Percentiles rank a stretch among this genome's conserved stretches.
Evolutionary conservation across 805 yeast genomes (phyloP).

Genomic region (Schwanniomyces yamadae): DNA sequence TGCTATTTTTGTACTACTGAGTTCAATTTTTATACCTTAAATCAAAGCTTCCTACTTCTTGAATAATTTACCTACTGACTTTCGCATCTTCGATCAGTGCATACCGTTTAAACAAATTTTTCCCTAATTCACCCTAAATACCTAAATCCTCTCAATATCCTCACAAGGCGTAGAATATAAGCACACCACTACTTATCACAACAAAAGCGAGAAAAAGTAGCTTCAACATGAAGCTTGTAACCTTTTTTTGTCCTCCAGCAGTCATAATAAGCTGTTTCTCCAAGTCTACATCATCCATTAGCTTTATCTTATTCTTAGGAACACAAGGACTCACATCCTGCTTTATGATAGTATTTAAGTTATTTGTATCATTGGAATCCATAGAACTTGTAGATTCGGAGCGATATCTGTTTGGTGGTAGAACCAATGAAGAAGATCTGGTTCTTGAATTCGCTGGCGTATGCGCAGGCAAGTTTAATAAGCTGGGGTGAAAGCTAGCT

Average conservation of each 20-base stretch:
- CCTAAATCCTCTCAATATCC: too few species aligned
- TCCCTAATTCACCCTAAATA: too few species aligned
- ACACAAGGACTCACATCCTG: conserved; percentile 9
- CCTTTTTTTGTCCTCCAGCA: conserved; percentile 39
- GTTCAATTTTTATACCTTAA: too few species aligned
- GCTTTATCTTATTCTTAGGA: conserved; percentile 22
- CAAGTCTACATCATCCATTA: conserved; percentile 31
- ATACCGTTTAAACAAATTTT: too few species aligned
- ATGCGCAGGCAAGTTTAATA: not conserved
- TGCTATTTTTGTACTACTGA: too few species aligned
- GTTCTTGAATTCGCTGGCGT: conserved; percentile 8
- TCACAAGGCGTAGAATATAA: conserved; percentile 35
- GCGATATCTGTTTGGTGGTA: conserved; percentile 19
- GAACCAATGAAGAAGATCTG: conserved; percentile 11
- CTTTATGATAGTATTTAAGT: conserved; percentile 10
- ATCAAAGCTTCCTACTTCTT: too few species aligned
- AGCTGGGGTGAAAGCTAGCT: not conserved
- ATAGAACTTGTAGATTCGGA: conserved; percentile 15
- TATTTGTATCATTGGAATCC: conserved; percentile 12
- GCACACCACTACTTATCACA: conserved; percentile 33
- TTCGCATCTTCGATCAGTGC: too few species aligned
- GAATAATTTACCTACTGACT: too few species aligned
- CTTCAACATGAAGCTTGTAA: conserved; percentile 31
- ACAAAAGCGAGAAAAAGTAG: conserved; percentile 25
- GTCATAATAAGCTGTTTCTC: conserved; percentile 37